Evolutionary conservation across 371 early-diverging fungal species (phyloP).

Genomic region (Actinomucor elegans): DNA sequence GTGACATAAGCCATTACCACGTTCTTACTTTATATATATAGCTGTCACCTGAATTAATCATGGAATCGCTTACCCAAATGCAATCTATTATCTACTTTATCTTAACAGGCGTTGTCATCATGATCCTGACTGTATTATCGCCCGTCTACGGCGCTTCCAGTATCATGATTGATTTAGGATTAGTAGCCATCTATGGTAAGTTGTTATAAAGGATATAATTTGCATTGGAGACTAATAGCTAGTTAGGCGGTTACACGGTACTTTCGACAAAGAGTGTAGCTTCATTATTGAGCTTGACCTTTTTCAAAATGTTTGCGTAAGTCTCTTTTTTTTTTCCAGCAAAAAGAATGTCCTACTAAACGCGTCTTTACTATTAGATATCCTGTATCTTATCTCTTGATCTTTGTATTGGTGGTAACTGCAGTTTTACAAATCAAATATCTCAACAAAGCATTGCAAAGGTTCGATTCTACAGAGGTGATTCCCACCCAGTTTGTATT

Average conservation of each 20-base stretch:
- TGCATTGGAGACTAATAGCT: too few relatives aligned
- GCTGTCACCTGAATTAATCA: constrained; percentile 65
- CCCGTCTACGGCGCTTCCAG: constrained; percentile 56
- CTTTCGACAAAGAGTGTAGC: constrained; percentile 75
- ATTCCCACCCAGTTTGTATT: constrained; percentile 83
- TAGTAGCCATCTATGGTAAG: constrained; percentile 76
- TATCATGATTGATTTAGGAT: constrained; percentile 68
- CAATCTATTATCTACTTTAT: constrained; percentile 63
- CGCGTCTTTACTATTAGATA: constrained; percentile 30
- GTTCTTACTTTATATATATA: constrained; percentile 17
- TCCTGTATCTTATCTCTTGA: constrained; percentile 64
- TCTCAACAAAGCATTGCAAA: constrained; percentile 69
- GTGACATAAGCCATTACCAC: constrained; percentile 2
- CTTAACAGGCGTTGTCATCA: constrained; percentile 41
- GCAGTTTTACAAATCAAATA: constrained; percentile 74
- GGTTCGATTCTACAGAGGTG: constrained; percentile 75
- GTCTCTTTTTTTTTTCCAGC: constrained; percentile 18
- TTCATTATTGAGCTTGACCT: constrained; percentile 63
- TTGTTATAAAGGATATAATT: too few relatives aligned
- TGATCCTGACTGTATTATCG: constrained; percentile 48
- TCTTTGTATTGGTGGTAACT: constrained; percentile 62
- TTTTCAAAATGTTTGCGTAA: constrained; percentile 65
- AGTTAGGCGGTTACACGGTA: constrained; percentile 76
- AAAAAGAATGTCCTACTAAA: too few relatives aligned
- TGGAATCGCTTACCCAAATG: constrained; percentile 58